Evolutionary conservation across 164 flowering plant genomes (phyloP).

Genomic region (Brasenia schreberi): DNA sequence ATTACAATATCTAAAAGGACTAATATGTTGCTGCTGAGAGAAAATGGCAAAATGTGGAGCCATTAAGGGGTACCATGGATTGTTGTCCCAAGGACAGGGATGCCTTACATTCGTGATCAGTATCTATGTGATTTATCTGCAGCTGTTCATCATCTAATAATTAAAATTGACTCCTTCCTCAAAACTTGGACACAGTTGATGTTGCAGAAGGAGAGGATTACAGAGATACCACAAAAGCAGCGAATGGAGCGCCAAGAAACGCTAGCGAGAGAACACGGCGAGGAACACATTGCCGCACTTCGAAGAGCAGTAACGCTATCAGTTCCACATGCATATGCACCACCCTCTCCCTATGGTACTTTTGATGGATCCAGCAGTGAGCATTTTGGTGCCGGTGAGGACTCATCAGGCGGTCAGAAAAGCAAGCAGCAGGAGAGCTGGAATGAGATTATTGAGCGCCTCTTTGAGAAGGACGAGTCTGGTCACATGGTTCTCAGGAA

Average conservation of each 20-base stretch:
- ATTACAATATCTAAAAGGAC: too few relatives aligned
- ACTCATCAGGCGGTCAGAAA: conserved; percentile 21
- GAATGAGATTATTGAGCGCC: conserved; percentile 60
- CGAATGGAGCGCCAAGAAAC: conserved; percentile 65
- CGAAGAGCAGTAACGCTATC: conserved; percentile 54
- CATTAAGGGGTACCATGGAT: too few relatives aligned
- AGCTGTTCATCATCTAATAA: too few relatives aligned
- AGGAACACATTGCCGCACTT: conserved; percentile 76
- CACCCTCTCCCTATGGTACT: conserved; percentile 61
- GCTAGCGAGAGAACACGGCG: conserved; percentile 47
- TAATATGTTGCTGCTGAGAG: too few relatives aligned
- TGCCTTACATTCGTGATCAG: too few relatives aligned
- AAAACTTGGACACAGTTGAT: conserved; percentile 30
- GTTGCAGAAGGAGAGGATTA: conserved; percentile 44
- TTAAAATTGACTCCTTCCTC: too few relatives aligned
- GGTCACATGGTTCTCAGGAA: conserved; percentile 50
- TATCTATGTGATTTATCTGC: too few relatives aligned
- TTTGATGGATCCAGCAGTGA: conserved; percentile 27
- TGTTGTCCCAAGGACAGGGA: too few relatives aligned
- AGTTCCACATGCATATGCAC: conserved; percentile 56
- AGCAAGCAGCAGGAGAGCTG: conserved; percentile 33
- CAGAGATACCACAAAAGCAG: conserved; percentile 71
- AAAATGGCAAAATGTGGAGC: too few relatives aligned
- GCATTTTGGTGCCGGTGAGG: conserved; percentile 18
- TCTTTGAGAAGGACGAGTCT: conserved; percentile 57